phyloP scores from a whole-genome alignment of 2,329 filamentous ascomycete species.

The Cordyceps farinosa region DNA sequence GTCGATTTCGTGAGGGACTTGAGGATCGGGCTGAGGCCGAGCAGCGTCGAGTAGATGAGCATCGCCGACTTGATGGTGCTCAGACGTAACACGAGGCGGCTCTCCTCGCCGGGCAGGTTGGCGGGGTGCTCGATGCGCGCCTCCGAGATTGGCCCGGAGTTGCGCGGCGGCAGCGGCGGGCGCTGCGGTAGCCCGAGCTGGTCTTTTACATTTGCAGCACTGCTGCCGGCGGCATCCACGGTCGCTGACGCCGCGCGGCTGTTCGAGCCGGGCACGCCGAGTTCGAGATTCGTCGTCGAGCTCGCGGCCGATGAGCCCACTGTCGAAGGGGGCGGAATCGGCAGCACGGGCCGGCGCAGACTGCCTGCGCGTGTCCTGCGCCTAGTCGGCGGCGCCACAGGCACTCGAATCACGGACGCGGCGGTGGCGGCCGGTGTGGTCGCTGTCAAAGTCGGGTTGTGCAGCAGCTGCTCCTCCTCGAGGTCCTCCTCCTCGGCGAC shows the following conservation, averaged over 20 bases:
- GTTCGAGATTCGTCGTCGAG: conserved; percentile 43
- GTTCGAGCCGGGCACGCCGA: conserved; percentile 15
- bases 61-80: conserved; percentile 88
- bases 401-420: neutral
- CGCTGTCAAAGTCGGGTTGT: conserved; percentile 29
- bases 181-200: neutral
- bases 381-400: conserved; percentile 22
- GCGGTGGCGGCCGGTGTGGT: conserved; percentile 30
- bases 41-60: conserved; percentile 86
- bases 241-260: neutral
- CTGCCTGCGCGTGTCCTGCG: conserved; percentile 36
- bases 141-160: neutral
- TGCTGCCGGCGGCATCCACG: neutral
- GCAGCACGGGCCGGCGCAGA: conserved; percentile 31
- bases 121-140: conserved; percentile 18
- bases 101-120: conserved; percentile 34
- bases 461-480: conserved; percentile 35
- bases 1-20: conserved; percentile 95
- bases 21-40: conserved; percentile 90
- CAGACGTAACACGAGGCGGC: conserved; percentile 52
- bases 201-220: neutral
- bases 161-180: conserved; percentile 7
- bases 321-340: conserved; percentile 24
- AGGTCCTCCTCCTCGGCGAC: conserved; percentile 64
- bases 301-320: conserved; percentile 38